Evolutionary conservation across 2,329 filamentous ascomycete genomes (phyloP), one percentile per base, ranked within the genome.

Genomic region (Elsinoe australis): DNA sequence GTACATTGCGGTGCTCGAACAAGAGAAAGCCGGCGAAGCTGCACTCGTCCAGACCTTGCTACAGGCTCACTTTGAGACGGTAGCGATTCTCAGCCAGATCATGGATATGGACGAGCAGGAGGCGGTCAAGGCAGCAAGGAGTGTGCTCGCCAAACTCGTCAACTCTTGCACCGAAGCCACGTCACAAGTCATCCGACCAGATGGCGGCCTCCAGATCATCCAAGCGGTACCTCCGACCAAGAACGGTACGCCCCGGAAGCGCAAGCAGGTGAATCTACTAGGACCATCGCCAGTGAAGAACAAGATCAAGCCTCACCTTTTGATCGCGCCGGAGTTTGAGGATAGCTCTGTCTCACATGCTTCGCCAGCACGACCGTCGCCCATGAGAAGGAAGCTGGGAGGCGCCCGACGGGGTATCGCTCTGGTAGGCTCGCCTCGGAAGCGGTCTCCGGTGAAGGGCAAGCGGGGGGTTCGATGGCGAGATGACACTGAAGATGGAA

Each of bases 381-480:
- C 90, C n/a, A 79, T 85, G 54, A 79, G 88, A 58, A 81, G 86
- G 54, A 92, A 85, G 69, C 61, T 74, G 48, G 70, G 68, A 39
- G 64, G 66, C 6, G 79, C 66, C 59, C 82, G 73, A 64, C 95
- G 94, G 67, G 79, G 80, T 9, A 73, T 95, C 41, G 78, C 59
- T 9, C 60, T 65, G 36, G 61, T 50, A 32, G 94, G 94, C 60
- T 88, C 87, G 1, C 87, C 88, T 0, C 82, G 82, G 53, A 94
- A 85, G 67, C 83, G 82, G 64, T 74, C 78, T 7, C 78, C 81
- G 1, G 64, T 65, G 29, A 76, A 76, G 56, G 53, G 49, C 8
- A 87, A 87, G 66, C 79, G 89, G 52, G 82, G 76, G 36, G 90
- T 98, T 4, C 79, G 90, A 54, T 98, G 92, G 92, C 82, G 87